Base-by-base conservation (phyloP, 352 stramenopile species). In the Globisporangium polare region DNA sequence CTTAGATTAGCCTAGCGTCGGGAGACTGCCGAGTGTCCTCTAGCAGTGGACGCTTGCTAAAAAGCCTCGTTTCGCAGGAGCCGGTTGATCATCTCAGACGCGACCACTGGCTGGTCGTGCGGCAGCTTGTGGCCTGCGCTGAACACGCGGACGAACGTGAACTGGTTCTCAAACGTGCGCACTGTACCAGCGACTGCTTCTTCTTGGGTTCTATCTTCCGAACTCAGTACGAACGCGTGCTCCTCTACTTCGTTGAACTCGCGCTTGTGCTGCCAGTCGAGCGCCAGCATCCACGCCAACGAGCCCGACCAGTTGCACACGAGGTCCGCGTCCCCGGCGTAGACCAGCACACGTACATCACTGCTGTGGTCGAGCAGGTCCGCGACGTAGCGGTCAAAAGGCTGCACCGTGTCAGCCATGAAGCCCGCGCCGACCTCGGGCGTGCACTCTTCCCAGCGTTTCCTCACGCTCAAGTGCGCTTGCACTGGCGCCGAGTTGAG, bases 291-390 rank as follows among this genome's bases (percentile, higher is more conserved):
- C 95, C 94, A 98, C 1, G 92, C 94, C 50, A 95, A 58, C 63
- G 97, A 97, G 22, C 95, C 96, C 33, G 98, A 68, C 79, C 96
- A 99, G 67, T 99, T 98, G 76, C 91, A 98, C 58, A 98, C 93
- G 62, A 98, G 97, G 66, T 98, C 95, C 3, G 92, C 80, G 72
- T 99, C 97, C 55, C 96, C 97, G 12, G 92, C 89, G 77, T 99
- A 99, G 57, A 99, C 93, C 26, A 99, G 78, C 10, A 98, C 92
- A 1, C 79, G 79, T 1, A 47, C 13, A 9, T 88, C 59, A 12
- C 66, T 66, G 15, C 66, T 66, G 27, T 73, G 69, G 41, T 89
- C 72, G 20, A 99, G 72, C 56, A 99, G 68, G 45, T 97, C 88
- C 0, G 79, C 79, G 13, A 98, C 94, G 27, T 67, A 73, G 35